phyloP scores from a whole-genome alignment of 1,284 basidiomycete genomes.

The Agaricales sp. region DNA sequence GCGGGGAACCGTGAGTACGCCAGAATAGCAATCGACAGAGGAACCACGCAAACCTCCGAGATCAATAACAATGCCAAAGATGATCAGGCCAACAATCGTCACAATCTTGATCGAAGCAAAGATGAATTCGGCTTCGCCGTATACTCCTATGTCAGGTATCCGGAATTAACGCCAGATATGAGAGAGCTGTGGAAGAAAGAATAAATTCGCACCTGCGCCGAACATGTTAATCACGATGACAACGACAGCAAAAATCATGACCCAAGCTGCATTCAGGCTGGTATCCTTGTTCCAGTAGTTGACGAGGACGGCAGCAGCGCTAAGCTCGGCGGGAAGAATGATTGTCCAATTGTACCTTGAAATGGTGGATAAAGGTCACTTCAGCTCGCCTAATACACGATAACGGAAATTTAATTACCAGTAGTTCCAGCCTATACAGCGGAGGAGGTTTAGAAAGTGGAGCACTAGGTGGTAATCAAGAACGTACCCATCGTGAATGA shows the following conservation, averaged over 20 bases:
- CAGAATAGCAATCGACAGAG: too few relatives aligned
- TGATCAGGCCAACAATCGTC: constrained; percentile 57
- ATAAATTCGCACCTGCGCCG: constrained; percentile 43
- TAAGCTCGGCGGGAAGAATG: constrained; percentile 69
- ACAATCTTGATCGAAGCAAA: constrained; percentile 58
- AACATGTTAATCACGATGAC: constrained; percentile 70
- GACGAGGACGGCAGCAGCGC: constrained; percentile 71
- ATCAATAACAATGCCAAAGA: constrained; percentile 60
- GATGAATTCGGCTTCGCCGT: constrained; percentile 68
- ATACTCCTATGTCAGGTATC: constrained; percentile 31
- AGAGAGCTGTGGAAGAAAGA: background rate
- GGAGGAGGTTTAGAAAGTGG: constrained; percentile 22
- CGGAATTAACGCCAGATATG: background rate
- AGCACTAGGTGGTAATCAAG: constrained; percentile 16
- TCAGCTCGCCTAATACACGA: too few relatives aligned
- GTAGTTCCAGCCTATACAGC: constrained; percentile 76
- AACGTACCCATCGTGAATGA: constrained; percentile 14
- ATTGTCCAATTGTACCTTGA: constrained; percentile 53
- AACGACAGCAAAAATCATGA: constrained; percentile 63
- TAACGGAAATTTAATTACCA: constrained; percentile 29
- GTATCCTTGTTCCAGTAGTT: constrained; percentile 48
- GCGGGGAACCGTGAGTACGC: too few relatives aligned
- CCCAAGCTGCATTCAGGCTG: constrained; percentile 39
- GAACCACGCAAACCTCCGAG: constrained; percentile 40
- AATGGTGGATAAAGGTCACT: background rate